Evolutionary conservation across 2,329 filamentous ascomycete genomes (phyloP), one percentile per base, ranked within the genome.

Genomic region (Westerdykella ornata): DNA sequence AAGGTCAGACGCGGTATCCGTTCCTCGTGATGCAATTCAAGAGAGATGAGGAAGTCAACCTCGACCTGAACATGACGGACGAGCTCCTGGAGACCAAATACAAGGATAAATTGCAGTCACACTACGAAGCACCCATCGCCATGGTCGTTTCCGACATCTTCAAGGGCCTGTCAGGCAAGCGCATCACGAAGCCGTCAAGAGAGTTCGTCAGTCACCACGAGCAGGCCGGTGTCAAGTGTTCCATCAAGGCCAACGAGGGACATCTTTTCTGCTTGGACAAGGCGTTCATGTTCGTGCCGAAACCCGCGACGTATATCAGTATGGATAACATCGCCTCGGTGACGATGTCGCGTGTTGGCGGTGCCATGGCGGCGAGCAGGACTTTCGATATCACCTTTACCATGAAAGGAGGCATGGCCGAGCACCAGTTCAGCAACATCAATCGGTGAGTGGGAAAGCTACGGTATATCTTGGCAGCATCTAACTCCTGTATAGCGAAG

Each of bases 11-110:
- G 9, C 80, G 92, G 58, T 98, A 98, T 65, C 92, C 92, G 7
- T 98, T 98, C 72, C 76, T 98, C 50, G 92, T 98, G 39, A 98
- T 98, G 90, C 92, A 98, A 61, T 87, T 96, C 67, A 97, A 97
- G 75, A 83, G 88, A 55, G 92, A 98, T 55, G 92, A 98, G 62
- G 92, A 98, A 69, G 88, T 96, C 22, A 90, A 88, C 32, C 84
- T 98, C 46, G 92, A 97, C 62, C 75, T 98, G 38, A 98, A 98
- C 70, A 88, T 98, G 71, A 88, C 88, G 37, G 88, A 95, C 60
- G 88, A 94, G 45, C 75, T 90, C 55, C 75, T 96, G 49, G 80
- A 90, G 56, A 77, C 78, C 52, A 82, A 88, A 62, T 98, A 97
- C 74, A 85, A 90, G 62, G 88, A 87, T 69, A 94, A 88, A 67